A percentile compares a stretch with the other conserved stretches of the same genome.
phyloP scores from a whole-genome alignment of 441 rosid species.

The Populus hybrid region DNA sequence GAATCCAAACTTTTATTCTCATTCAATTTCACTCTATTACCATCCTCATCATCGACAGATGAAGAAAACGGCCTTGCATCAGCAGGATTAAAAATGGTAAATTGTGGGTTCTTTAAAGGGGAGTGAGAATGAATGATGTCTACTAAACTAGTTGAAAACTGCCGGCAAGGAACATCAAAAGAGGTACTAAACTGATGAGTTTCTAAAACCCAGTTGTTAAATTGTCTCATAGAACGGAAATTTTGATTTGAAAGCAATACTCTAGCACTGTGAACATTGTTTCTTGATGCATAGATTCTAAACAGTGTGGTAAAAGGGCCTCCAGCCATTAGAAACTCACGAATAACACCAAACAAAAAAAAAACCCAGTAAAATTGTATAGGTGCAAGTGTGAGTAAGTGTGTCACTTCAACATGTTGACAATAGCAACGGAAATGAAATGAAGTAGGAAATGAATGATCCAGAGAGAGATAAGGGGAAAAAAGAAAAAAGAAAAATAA shows the following conservation, averaged over 20 bases:
- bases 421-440: no score
- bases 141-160: slow-evolving; percentile 17
- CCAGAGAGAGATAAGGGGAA: neutral
- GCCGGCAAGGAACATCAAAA: slow-evolving; percentile 13
- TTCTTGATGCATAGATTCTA: slow-evolving; percentile 31
- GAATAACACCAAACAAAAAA: no score
- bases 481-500: no score
- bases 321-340: slow-evolving; percentile 35
- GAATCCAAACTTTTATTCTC: neutral
- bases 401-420: no score
- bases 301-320: slow-evolving; percentile 36
- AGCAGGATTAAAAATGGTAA: neutral
- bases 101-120: neutral
- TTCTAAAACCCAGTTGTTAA: slow-evolving; percentile 20
- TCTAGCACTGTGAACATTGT: slow-evolving; percentile 24
- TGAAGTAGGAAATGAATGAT: no score
- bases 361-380: no score
- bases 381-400: no score
- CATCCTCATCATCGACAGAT: slow-evolving; percentile 15
- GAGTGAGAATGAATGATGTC: slow-evolving; percentile 13
- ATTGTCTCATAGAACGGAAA: slow-evolving; percentile 18
- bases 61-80: slow-evolving; percentile 34
- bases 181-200: slow-evolving; percentile 11
- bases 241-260: slow-evolving; percentile 7
- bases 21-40: slow-evolving; percentile 1